Evolutionary conservation across 2,329 filamentous ascomycete genomes (phyloP).

Genomic region (Tricladium varicosporioides): DNA sequence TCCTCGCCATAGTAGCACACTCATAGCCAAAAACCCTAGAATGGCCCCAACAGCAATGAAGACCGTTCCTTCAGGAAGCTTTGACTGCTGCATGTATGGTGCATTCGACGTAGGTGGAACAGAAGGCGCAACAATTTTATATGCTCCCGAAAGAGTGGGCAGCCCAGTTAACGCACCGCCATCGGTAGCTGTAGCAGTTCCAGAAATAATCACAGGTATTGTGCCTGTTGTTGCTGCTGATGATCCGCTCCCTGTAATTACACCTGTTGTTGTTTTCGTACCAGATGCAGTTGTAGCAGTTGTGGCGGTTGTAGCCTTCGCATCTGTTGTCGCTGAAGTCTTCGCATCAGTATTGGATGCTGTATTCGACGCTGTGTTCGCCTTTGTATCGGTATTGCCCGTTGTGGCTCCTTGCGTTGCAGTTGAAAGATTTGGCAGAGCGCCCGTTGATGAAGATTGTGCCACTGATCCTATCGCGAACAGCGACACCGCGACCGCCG

Average conservation of each 20-base stretch:
- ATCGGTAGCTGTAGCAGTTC: conserved; percentile 6
- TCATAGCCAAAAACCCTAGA: conserved; percentile 76
- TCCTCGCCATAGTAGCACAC: conserved; percentile 83
- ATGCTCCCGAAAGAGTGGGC: conserved; percentile 54
- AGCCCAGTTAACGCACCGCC: conserved; percentile 33
- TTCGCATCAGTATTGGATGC: conserved; percentile 15
- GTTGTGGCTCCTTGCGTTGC: conserved; percentile 24
- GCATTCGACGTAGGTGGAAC: conserved; percentile 83
- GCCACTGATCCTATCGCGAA: conserved; percentile 20
- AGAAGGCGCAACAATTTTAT: conserved; percentile 66
- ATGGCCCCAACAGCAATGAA: conserved; percentile 93
- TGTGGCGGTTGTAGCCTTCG: conserved; percentile 2
- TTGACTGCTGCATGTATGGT: conserved; percentile 88
- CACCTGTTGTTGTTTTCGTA: conserved; percentile 2
- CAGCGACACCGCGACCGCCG: conserved; percentile 19
- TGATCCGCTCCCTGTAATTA: conserved; percentile 20
- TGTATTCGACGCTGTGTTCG: conserved; percentile 20
- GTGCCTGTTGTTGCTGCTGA: conserved; percentile 3
- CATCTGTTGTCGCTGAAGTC: not conserved
- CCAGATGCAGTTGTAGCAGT: not conserved
- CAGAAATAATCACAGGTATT: conserved; percentile 15
- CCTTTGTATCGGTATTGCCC: conserved; percentile 7
- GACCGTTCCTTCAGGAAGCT: conserved; percentile 84
- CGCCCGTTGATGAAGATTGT: conserved; percentile 5
- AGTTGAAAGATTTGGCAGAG: conserved; percentile 25